Conservation (phyloP, 2,329 filamentous ascomycete species). For the Zasmidium cellare region DNA sequence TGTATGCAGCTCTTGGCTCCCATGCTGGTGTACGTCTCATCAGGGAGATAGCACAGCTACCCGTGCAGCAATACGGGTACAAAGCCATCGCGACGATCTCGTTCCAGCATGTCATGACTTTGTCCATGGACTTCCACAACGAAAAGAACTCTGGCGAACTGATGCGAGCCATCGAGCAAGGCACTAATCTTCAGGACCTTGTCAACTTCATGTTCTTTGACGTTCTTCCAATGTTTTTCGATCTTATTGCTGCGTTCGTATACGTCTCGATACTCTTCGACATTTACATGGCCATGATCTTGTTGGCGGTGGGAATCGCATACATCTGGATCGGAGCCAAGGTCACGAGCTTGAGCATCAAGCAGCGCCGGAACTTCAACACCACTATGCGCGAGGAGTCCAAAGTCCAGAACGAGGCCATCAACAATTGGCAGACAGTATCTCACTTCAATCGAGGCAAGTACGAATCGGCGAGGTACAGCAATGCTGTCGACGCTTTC, state of each 20-base stretch:
- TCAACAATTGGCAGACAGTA: conserved; percentile 62
- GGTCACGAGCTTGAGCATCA: conserved; percentile 41
- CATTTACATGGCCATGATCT: conserved; percentile 56
- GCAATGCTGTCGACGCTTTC: conserved; percentile 38
- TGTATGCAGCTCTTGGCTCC: conserved; percentile 52
- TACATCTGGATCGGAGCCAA: conserved; percentile 56
- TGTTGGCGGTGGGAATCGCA: conserved; percentile 47
- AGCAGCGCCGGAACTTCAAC: conserved; percentile 30
- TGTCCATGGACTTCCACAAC: conserved; percentile 71
- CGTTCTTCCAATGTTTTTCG: conserved; percentile 61
- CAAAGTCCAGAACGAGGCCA: conserved; percentile 58
- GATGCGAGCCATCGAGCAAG: conserved; percentile 65
- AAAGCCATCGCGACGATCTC: conserved; percentile 59
- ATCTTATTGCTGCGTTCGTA: conserved; percentile 61
- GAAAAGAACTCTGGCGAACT: conserved; percentile 65
- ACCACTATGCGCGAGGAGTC: conserved; percentile 48
- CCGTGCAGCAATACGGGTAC: conserved; percentile 59
- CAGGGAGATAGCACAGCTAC: conserved; percentile 53
- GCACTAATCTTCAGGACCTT: conserved; percentile 59
- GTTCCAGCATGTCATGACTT: conserved; percentile 67
- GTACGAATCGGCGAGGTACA: conserved; percentile 56
- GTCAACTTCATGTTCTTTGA: conserved; percentile 62
- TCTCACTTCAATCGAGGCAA: conserved; percentile 58
- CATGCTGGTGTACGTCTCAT: conserved; percentile 54
- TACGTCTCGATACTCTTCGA: conserved; percentile 65